phyloP scores from a whole-genome alignment of 306 rosid genomes.

The Glycyrrhiza uralensis region DNA sequence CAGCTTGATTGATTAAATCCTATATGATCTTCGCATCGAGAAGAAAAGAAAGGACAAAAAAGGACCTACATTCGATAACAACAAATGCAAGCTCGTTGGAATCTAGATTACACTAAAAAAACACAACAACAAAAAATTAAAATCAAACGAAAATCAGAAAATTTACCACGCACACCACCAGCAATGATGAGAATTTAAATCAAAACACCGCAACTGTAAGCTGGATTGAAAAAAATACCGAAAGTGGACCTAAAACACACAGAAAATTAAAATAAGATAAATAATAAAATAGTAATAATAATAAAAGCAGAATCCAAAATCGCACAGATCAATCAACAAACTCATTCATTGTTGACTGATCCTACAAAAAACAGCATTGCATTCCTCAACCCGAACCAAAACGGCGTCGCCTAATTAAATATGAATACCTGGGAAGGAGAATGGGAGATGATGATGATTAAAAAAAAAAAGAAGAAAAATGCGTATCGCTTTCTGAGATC shows the following conservation, averaged over 20 bases:
- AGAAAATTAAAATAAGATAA: no score
- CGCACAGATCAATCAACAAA: slow-evolving; percentile 25
- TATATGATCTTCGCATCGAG: no score
- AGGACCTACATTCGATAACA: no score
- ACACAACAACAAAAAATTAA: no score
- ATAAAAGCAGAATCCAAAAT: neutral
- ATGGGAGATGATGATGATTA: no score
- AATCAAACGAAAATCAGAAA: neutral
- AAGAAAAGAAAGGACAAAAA: no score
- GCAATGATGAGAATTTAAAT: neutral
- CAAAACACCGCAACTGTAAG: neutral
- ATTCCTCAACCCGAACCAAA: slow-evolving; percentile 3
- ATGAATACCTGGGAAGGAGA: slow-evolving; percentile 16
- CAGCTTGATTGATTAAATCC: slow-evolving; percentile 17
- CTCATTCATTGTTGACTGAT: slow-evolving; percentile 3
- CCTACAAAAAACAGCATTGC: slow-evolving; percentile 13
- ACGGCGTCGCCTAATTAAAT: slow-evolving; percentile 19
- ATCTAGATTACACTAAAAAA: neutral
- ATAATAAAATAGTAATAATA: no score
- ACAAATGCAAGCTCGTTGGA: neutral
- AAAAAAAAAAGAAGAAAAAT: slow-evolving; percentile 6
- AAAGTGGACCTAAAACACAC: no score
- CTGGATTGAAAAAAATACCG: neutral
- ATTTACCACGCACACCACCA: neutral
- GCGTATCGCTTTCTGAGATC: slow-evolving; percentile 39